Evolutionary conservation across 2,329 filamentous ascomycete species (phyloP).

Genomic region (Epichloe sylvatica): DNA sequence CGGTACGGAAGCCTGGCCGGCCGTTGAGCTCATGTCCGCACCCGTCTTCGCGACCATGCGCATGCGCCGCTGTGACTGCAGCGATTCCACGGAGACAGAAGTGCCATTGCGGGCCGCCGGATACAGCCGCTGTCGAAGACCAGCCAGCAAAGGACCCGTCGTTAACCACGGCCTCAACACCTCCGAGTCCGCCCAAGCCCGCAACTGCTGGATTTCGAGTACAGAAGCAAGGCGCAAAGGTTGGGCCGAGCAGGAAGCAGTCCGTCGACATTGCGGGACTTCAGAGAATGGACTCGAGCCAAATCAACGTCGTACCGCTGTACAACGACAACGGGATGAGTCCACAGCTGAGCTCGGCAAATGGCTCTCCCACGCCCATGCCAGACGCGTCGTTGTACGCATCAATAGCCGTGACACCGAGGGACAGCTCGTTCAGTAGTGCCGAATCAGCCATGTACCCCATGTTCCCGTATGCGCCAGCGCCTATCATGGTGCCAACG

Average conservation of each 20-base stretch:
- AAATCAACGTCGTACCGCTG: constrained; percentile 33
- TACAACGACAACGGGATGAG: constrained; percentile 15
- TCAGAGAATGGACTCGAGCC: constrained; percentile 38
- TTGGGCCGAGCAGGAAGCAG: constrained; percentile 26
- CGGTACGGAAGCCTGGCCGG: constrained; percentile 57
- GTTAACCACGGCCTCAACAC: constrained; percentile 10
- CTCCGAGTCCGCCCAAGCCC: constrained; percentile 19
- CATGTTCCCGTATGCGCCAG: constrained; percentile 19
- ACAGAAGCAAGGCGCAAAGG: constrained; percentile 28
- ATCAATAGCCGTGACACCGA: constrained; percentile 15
- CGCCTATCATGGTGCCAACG: constrained; percentile 11
- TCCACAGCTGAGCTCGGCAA: constrained; percentile 12
- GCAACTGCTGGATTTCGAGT: constrained; percentile 27
- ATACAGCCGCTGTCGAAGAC: constrained; percentile 9
- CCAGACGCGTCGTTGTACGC: constrained; percentile 15
- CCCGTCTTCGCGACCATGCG: constrained; percentile 45
- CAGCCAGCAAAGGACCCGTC: constrained; percentile 14
- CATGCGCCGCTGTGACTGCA: constrained; percentile 49
- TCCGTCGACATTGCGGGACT: constrained; percentile 36
- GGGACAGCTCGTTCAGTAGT: constrained; percentile 12
- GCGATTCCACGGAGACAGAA: constrained; percentile 46
- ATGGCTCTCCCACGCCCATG: constrained; percentile 8
- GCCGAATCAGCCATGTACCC: constrained; percentile 17
- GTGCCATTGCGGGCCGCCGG: constrained; percentile 35
- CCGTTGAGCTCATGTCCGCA: constrained; percentile 58